Conservation (phyloP, 305 asterid species). For the Lippia alba region DNA sequence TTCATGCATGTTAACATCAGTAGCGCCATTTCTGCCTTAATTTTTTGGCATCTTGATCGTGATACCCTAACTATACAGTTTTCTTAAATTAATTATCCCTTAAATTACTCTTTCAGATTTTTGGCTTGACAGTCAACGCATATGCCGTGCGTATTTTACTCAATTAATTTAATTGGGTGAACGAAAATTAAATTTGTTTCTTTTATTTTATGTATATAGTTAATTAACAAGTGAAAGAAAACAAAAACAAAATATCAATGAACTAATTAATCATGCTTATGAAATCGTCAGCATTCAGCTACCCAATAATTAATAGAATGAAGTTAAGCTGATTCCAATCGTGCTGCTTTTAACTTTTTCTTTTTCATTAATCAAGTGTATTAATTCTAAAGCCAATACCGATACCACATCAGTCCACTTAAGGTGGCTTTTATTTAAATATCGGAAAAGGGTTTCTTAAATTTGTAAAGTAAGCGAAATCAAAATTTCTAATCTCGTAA, state of each 20-base stretch:
- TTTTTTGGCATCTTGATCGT: conserved; percentile 7
- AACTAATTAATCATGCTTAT: not conserved
- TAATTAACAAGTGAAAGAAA: not conserved
- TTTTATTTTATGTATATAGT: not conserved
- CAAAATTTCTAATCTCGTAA: not conserved
- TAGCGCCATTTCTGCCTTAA: not conserved
- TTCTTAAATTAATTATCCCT: not conserved
- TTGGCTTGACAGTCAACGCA: conserved; percentile 4
- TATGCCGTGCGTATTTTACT: not conserved
- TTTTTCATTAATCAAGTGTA: not conserved
- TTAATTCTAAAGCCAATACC: conserved; percentile 7
- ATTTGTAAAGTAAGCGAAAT: not conserved
- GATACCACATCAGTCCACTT: not conserved
- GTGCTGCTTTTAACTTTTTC: conserved; percentile 11
- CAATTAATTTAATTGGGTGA: not conserved
- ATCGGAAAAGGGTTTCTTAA: not conserved
- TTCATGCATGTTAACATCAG: conserved; percentile 2
- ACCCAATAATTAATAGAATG: conserved; percentile 1
- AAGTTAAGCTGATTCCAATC: not conserved
- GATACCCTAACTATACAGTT: conserved; percentile 4
- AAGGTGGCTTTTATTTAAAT: not conserved
- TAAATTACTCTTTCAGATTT: not conserved
- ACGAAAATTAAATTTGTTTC: no score
- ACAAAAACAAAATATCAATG: conserved; percentile 8
- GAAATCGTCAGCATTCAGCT: not conserved